phyloP scores from a whole-genome alignment of 2,329 filamentous ascomycete genomes.

The Trichoderma endophyticum region DNA sequence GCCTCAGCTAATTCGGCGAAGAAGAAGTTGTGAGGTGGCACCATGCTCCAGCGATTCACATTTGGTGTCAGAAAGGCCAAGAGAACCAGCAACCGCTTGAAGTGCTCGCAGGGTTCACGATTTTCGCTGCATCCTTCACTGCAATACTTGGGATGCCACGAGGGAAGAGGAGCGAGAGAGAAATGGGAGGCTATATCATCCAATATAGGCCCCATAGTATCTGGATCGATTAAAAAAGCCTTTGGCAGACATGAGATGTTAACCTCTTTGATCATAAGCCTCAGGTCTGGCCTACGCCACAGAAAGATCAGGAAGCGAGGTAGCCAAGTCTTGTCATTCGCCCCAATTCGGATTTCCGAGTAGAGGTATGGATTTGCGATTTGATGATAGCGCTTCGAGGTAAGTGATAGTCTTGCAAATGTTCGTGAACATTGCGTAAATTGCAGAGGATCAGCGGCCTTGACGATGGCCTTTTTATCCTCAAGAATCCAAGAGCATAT shows the following conservation, averaged over 20 bases:
- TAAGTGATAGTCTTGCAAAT: not conserved
- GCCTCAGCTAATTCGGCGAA: not conserved
- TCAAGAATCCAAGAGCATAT: not conserved
- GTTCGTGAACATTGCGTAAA: constrained; percentile 17
- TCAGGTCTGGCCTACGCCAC: not conserved
- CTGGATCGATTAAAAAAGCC: not conserved
- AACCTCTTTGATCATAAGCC: not conserved
- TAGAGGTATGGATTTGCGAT: not conserved
- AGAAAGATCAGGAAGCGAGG: not conserved
- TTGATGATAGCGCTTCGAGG: not conserved
- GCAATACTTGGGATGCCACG: not conserved
- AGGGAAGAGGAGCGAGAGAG: not conserved
- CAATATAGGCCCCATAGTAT: not conserved
- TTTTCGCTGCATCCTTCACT: not conserved
- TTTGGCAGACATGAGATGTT: not conserved
- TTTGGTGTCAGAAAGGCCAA: not conserved
- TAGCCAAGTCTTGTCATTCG: not conserved
- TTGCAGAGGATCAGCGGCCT: not conserved
- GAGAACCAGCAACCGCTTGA: not conserved
- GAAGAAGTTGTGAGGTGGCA: not conserved
- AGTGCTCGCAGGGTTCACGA: not conserved
- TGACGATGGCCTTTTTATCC: not conserved
- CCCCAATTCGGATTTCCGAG: not conserved
- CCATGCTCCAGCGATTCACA: not conserved
- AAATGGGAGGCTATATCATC: not conserved